Conservation (phyloP, 1,139 yeast species). For the Geotrichum siamense region DNA sequence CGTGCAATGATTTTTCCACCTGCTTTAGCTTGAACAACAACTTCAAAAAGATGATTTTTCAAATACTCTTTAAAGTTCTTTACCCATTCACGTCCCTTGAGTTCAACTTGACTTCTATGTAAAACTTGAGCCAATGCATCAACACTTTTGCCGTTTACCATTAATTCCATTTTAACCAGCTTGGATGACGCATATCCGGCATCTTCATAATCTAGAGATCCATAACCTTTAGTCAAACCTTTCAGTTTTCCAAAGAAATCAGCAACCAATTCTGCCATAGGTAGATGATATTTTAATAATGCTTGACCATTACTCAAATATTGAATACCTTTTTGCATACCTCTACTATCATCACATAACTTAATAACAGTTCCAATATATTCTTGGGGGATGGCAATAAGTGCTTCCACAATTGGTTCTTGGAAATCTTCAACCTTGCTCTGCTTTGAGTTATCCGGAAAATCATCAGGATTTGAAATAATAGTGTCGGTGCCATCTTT, state of each 20-base stretch:
- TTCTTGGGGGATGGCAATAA: conserved; percentile 87
- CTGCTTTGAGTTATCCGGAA: conserved; percentile 51
- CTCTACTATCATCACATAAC: conserved; percentile 77
- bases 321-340: conserved; percentile 70
- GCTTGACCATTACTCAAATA: conserved; percentile 80
- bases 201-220: conserved; percentile 91
- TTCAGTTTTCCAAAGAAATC: conserved; percentile 91
- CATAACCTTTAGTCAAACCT: conserved; percentile 87
- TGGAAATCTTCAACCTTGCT: conserved; percentile 50
- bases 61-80: conserved; percentile 71
- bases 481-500: conserved; percentile 54
- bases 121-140: conserved; percentile 90
- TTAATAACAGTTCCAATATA: conserved; percentile 81
- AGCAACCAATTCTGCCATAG: conserved; percentile 84
- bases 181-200: conserved; percentile 76
- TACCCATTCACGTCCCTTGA: conserved; percentile 75
- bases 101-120: conserved; percentile 71
- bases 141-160: conserved; percentile 83
- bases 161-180: conserved; percentile 76
- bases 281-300: conserved; percentile 67
- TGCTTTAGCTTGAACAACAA: conserved; percentile 88
- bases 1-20: conserved; percentile 77
- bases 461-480: conserved; percentile 85
- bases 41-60: conserved; percentile 80
- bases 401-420: conserved; percentile 88